Conservation (phyloP, 2,329 filamentous ascomycete genomes). For the Eurotiales sp. region DNA sequence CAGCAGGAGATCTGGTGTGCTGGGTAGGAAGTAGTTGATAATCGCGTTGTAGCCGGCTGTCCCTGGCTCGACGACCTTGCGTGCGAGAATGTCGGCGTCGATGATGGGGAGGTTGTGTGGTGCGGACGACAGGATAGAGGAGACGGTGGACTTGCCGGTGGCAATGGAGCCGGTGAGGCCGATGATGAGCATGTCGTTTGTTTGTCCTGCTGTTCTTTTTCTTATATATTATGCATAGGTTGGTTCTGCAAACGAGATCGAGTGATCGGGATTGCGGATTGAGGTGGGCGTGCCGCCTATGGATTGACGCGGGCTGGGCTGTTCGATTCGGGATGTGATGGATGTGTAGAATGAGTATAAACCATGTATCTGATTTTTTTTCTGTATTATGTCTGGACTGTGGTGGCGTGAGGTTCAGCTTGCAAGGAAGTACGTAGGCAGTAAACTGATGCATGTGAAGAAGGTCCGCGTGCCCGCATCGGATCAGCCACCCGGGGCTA, state of each 20-base stretch:
- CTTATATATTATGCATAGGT: background rate
- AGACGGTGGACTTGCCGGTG: constrained; percentile 96
- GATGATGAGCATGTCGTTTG: constrained; percentile 73
- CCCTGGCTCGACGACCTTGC: constrained; percentile 90
- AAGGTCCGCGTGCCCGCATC: background rate
- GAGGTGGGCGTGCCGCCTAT: too few species aligned
- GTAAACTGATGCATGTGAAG: background rate
- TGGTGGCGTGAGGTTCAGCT: too few species aligned
- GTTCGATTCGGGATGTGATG: too few species aligned
- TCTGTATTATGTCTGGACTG: too few species aligned
- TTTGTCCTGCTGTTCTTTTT: background rate
- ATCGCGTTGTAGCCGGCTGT: constrained; percentile 80
- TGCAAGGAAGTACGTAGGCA: too few species aligned
- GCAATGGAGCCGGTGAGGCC: constrained; percentile 96
- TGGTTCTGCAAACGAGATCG: too few species aligned
- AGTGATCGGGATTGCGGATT: too few species aligned
- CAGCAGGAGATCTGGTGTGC: constrained; percentile 80
- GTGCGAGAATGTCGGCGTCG: constrained; percentile 89
- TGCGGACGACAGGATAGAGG: constrained; percentile 69
- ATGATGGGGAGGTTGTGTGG: constrained; percentile 87
- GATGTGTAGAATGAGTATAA: too few species aligned
- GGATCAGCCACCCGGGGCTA: background rate
- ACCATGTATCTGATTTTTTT: too few species aligned
- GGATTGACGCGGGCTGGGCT: too few species aligned
- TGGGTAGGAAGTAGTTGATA: constrained; percentile 72